Evolutionary conservation across 306 rosid species (phyloP).

Genomic region (Delonix regia): DNA sequence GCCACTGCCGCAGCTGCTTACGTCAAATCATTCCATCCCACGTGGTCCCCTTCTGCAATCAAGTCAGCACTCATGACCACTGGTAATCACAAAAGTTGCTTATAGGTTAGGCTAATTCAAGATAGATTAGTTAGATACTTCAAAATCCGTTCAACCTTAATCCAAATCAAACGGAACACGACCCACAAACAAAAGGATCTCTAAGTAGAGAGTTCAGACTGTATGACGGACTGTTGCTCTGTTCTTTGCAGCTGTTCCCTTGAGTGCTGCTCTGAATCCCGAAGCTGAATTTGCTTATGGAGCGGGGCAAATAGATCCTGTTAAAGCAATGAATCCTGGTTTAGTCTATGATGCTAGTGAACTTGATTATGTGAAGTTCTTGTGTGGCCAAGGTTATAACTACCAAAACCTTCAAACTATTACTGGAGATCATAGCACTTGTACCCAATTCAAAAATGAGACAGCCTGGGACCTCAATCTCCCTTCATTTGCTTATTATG

Average conservation of each 20-base stretch:
- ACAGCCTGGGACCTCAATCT: constrained; percentile 43
- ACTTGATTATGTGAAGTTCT: constrained; percentile 42
- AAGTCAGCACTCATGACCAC: constrained; percentile 58
- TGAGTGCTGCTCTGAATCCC: constrained; percentile 36
- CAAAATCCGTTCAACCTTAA: too few relatives aligned
- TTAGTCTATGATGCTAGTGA: constrained; percentile 42
- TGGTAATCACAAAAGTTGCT: neutral
- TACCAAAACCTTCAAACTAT: neutral
- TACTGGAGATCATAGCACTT: constrained; percentile 8
- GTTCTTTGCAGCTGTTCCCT: constrained; percentile 29
- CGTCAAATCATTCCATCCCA: constrained; percentile 55
- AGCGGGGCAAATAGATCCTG: constrained; percentile 45
- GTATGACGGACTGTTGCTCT: neutral
- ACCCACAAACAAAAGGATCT: too few relatives aligned
- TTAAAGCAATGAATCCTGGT: constrained; percentile 48
- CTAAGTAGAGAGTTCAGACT: too few relatives aligned
- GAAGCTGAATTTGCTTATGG: constrained; percentile 58
- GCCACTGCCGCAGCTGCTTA: constrained; percentile 48
- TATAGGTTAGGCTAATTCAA: neutral
- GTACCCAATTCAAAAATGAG: neutral
- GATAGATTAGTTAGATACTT: too few relatives aligned
- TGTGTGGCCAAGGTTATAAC: constrained; percentile 48
- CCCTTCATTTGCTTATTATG: constrained; percentile 50
- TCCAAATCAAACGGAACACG: too few relatives aligned
- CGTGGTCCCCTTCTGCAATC: constrained; percentile 59